Base-by-base conservation (phyloP, 129 eudicot species). In the Helichrysum umbraculigerum region DNA sequence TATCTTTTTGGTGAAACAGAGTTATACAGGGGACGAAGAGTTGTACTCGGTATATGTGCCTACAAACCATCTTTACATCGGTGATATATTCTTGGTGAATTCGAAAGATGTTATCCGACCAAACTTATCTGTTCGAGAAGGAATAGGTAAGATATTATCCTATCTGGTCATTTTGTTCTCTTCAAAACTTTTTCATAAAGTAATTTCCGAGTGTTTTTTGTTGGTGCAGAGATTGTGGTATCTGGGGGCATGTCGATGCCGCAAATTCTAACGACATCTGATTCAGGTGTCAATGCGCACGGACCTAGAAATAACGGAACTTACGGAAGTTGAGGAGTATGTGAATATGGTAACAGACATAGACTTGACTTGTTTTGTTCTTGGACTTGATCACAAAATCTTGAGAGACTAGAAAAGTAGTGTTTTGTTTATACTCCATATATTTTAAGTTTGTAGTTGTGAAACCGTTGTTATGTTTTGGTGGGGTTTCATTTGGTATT, bases 161-260 rank as follows among this genome's bases (percentile, higher is more conserved):
- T 44, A 4, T 35, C 44, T 25, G 4, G 50, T 71, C 75, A 30
- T 20, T 25, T 25, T 61, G 28, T 11, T 61, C 7, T 22, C 2
- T 11, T 42, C 62, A 9, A 30, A 65, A 66, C 34, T n/a, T 11
- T 60, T 10, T n/a, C 22, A 15, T 44, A 71, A 72, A 12, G 9
- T 10, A 0, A 25, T 66, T 19, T 54, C 47, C 3, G 16, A 2
- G 0, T 7, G 28, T 44, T 15, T 29, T 74, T 77, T 72, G 73
- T 76, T 64, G 66, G 66, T 89, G 88, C 96, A 89, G 98, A 92
- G 62, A 92, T 89, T 77, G 96, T 89, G 1, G 96, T 92, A 34
- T 92, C 98, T 1, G 98, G 98, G 71, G 96, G 98, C 44, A 92
- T 92, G 98, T 92, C 96, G 7, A 89, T 92, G 96, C 98, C 98